Percentiles rank a stretch among this genome's conserved stretches.
phyloP scores from a whole-genome alignment of 164 flowering plant species.

The Brasenia schreberi region DNA sequence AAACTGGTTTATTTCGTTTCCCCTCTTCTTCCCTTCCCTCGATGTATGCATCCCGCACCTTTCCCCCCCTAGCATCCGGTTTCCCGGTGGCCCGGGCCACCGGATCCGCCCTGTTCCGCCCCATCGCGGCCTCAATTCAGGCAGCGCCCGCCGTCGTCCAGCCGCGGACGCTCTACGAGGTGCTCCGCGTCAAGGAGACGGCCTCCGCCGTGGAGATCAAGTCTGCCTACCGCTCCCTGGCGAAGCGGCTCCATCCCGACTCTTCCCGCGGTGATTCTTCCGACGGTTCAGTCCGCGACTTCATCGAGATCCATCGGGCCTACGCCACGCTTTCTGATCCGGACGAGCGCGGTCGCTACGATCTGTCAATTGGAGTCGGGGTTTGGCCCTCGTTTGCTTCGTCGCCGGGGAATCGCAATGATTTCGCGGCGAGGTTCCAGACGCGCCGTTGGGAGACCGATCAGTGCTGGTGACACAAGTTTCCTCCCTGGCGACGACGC shows the following conservation, averaged over 20 bases:
- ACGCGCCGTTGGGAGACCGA: conserved; percentile 74
- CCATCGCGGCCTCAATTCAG: background rate
- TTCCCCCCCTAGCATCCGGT: background rate
- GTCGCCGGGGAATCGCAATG: background rate
- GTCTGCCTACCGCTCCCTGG: conserved; percentile 53
- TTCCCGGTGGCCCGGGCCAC: background rate
- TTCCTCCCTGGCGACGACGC: background rate
- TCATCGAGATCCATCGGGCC: conserved; percentile 64
- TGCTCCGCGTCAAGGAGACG: conserved; percentile 30
- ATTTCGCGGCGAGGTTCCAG: conserved; percentile 2
- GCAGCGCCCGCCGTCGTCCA: background rate
- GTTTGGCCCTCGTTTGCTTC: background rate
- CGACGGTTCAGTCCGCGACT: conserved; percentile 33
- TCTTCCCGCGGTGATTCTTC: conserved; percentile 6
- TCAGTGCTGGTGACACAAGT: conserved; percentile 52
- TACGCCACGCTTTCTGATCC: conserved; percentile 80
- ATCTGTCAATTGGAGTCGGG: conserved; percentile 9
- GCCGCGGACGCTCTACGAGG: conserved; percentile 33
- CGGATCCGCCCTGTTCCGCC: background rate
- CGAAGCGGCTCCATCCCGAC: conserved; percentile 64
- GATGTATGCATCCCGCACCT: background rate
- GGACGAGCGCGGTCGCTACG: conserved; percentile 40
- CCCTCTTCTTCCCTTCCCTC: background rate
- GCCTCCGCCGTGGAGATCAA: conserved; percentile 53
- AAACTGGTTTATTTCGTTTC: background rate